phyloP scores from a whole-genome alignment of 371 early-diverging fungal species.

The Mucor circinelloides region DNA sequence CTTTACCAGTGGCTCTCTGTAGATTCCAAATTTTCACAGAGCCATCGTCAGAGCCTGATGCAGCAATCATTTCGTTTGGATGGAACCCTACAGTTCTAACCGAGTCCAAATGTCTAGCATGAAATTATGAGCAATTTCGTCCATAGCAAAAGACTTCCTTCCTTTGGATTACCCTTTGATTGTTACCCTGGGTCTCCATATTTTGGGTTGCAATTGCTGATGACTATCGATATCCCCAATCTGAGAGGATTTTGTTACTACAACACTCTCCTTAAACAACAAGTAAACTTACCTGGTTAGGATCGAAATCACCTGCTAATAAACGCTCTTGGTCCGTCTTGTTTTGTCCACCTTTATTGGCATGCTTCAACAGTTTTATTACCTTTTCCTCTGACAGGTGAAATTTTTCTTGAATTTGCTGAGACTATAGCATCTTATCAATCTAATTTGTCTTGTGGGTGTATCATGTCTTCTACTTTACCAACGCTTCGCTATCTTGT shows the following conservation, averaged over 20 bases:
- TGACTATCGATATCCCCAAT: constrained; percentile 31
- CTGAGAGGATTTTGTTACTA: not conserved
- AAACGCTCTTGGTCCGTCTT: constrained; percentile 36
- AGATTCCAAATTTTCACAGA: constrained; percentile 83
- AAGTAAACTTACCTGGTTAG: constrained; percentile 31
- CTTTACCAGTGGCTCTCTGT: constrained; percentile 40
- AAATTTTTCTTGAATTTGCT: constrained; percentile 62
- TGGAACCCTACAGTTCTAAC: constrained; percentile 77
- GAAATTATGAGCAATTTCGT: not conserved
- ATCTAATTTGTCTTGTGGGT: not conserved
- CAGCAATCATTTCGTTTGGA: constrained; percentile 59
- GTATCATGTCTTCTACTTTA: not conserved
- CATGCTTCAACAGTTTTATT: constrained; percentile 55
- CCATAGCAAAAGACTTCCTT: not conserved
- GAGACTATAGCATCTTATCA: constrained; percentile 36
- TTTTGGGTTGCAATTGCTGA: constrained; percentile 34
- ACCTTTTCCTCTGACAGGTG: constrained; percentile 64
- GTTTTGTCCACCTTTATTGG: constrained; percentile 33
- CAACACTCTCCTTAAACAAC: not conserved
- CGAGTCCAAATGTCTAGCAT: constrained; percentile 76
- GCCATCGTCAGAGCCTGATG: constrained; percentile 84
- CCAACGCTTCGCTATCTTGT: constrained; percentile 16
- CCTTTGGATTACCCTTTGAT: constrained; percentile 56
- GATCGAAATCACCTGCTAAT: constrained; percentile 36
- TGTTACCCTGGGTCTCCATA: constrained; percentile 65